These are phyloP conservation scores for Rubia balearica DNA, from an alignment of 305 asterid species.

Conservation along the genomic window DNA sequence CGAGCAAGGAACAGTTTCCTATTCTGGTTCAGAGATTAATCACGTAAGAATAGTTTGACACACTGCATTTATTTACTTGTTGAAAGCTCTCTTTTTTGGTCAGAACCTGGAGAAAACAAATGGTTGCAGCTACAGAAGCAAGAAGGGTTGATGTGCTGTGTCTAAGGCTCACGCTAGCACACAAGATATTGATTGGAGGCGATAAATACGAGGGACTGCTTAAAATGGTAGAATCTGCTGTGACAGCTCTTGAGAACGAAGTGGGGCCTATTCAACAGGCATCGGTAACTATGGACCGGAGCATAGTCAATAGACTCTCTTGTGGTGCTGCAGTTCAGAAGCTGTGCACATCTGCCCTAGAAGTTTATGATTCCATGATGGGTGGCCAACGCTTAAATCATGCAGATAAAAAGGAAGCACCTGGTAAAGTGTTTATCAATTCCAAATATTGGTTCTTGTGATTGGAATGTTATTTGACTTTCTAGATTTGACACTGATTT, in stretches of 20 bases:
- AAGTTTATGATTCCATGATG: conserved; percentile 55
- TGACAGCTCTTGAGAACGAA: conserved; percentile 55
- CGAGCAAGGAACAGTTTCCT: neutral
- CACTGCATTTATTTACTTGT: neutral
- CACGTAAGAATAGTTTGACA: neutral
- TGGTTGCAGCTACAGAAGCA: conserved; percentile 70
- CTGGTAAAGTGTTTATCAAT: conserved; percentile 16
- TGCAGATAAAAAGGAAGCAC: conserved; percentile 15
- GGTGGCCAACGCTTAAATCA: conserved; percentile 22
- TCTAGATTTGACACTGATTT: neutral
- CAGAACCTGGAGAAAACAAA: conserved; percentile 87
- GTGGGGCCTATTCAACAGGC: conserved; percentile 69
- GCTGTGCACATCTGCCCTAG: conserved; percentile 67
- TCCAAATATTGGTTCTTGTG: neutral
- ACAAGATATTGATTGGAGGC: conserved; percentile 67
- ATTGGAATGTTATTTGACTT: neutral
- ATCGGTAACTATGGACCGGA: conserved; percentile 72
- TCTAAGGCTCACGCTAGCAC: conserved; percentile 65
- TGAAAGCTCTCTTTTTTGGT: neutral
- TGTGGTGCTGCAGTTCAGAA: conserved; percentile 68
- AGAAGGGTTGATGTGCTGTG: conserved; percentile 80
- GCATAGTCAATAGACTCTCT: conserved; percentile 80
- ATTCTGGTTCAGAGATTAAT: neutral
- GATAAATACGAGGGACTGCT: conserved; percentile 52
- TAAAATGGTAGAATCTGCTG: conserved; percentile 48